These are phyloP conservation scores for Ceratocystis huliohia DNA, from an alignment of 2,329 filamentous ascomycete genomes.

Conservation along the genomic window DNA sequence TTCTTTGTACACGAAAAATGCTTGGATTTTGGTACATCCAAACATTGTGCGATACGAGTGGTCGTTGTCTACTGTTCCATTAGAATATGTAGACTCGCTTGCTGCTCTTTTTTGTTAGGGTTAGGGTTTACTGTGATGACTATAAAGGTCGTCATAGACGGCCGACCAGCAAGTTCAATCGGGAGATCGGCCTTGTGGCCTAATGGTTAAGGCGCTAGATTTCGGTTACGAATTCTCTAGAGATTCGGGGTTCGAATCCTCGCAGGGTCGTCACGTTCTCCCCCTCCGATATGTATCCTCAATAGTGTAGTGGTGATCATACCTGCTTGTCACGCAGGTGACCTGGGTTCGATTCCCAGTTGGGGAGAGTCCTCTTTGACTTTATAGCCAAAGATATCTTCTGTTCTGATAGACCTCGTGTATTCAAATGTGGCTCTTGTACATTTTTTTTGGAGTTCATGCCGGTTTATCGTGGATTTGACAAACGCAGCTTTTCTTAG, in stretches of 20 bases:
- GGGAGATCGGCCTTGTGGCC: slow-evolving; percentile 9
- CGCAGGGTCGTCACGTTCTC: slow-evolving; percentile 7
- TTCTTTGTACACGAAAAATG: not conserved
- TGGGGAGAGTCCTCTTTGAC: slow-evolving; percentile 4
- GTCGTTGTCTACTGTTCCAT: too few species aligned
- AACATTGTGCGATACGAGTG: too few species aligned
- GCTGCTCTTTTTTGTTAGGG: too few species aligned
- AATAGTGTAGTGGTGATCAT: slow-evolving; percentile 17
- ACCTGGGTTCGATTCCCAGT: slow-evolving; percentile 17
- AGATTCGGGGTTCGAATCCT: slow-evolving; percentile 15
- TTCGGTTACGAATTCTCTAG: slow-evolving; percentile 11
- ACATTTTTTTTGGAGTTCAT: not conserved
- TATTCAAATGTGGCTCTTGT: not conserved
- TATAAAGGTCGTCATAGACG: not conserved
- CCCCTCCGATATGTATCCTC: not conserved
- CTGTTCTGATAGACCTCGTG: not conserved
- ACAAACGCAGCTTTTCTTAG: not conserved
- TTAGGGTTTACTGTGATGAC: rapidly evolving
- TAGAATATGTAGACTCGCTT: too few species aligned
- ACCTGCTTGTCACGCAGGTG: slow-evolving; percentile 18
- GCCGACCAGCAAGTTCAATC: not conserved
- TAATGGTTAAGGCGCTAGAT: slow-evolving; percentile 15
- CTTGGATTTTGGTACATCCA: not conserved
- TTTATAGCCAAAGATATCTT: not conserved
- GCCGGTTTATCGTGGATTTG: not conserved